Evolutionary conservation across 2,329 filamentous ascomycete species (phyloP).

Genomic region (Ophiosphaerella korrae): DNA sequence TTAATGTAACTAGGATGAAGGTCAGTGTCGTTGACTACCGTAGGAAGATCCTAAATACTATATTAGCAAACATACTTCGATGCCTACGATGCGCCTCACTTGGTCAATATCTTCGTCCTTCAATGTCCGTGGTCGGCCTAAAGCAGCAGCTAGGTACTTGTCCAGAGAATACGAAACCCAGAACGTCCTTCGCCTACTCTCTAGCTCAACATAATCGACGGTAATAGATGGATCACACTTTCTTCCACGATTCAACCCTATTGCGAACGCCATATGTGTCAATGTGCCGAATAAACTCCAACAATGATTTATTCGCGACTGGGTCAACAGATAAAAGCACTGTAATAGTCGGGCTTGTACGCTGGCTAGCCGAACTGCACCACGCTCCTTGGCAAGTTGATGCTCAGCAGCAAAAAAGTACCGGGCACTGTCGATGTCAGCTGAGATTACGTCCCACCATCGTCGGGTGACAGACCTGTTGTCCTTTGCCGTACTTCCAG

Average conservation of each 20-base stretch:
- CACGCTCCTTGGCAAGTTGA: conserved; percentile 57
- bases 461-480: conserved; percentile 24
- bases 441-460: background rate
- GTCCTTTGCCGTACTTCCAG: conserved; percentile 28
- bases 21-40: conserved; percentile 43
- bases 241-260: conserved; percentile 52
- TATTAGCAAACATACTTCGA: conserved; percentile 5
- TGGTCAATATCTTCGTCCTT: conserved; percentile 70
- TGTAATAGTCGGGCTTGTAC: conserved; percentile 64
- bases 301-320: conserved; percentile 64
- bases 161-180: conserved; percentile 68
- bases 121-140: conserved; percentile 64
- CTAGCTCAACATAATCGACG: conserved; percentile 54
- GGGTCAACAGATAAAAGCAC: conserved; percentile 63
- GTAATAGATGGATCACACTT: conserved; percentile 36
- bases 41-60: conserved; percentile 38
- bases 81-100: conserved; percentile 38
- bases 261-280: conserved; percentile 57
- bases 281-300: conserved; percentile 66
- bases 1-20: conserved; percentile 34
- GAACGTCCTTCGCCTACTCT: conserved; percentile 64
- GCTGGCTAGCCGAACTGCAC: conserved; percentile 60
- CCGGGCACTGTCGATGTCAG: conserved; percentile 35
- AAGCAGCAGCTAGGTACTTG: conserved; percentile 67
- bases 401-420: conserved; percentile 52